Evolutionary conservation across 2,329 filamentous ascomycete genomes (phyloP).

Genomic region (Teratosphaeria viscida): DNA sequence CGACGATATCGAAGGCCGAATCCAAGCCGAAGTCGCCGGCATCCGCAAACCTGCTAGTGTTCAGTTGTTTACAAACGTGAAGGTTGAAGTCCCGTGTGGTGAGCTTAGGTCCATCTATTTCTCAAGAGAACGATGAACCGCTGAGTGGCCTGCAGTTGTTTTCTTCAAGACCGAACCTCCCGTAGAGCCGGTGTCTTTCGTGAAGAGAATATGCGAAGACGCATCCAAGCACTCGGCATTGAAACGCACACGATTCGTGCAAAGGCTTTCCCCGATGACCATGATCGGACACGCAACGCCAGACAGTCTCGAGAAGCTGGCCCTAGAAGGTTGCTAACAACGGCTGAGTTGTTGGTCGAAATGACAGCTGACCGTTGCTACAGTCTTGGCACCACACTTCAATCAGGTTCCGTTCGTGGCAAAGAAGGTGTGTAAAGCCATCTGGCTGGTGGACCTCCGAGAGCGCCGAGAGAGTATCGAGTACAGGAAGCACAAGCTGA

Average conservation of each 20-base stretch:
- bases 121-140: background rate
- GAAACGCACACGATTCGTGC: slow-evolving; percentile 48
- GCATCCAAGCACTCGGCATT: slow-evolving; percentile 38
- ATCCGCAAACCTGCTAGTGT: slow-evolving; percentile 44
- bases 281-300: slow-evolving; percentile 57
- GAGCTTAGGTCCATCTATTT: slow-evolving; percentile 1
- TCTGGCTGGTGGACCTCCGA: background rate
- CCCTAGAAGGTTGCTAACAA: slow-evolving; percentile 28
- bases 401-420: slow-evolving; percentile 38
- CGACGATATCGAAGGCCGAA: slow-evolving; percentile 60
- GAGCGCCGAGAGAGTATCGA: background rate
- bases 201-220: slow-evolving; percentile 48
- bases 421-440: slow-evolving; percentile 39
- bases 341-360: background rate
- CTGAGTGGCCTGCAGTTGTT: slow-evolving; percentile 34
- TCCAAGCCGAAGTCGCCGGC: slow-evolving; percentile 58
- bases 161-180: slow-evolving; percentile 49
- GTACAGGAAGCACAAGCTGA: background rate
- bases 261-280: slow-evolving; percentile 50
- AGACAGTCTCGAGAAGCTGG: slow-evolving; percentile 56
- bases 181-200: slow-evolving; percentile 50
- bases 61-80: slow-evolving; percentile 43
- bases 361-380: background rate
- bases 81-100: slow-evolving; percentile 47
- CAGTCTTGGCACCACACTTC: slow-evolving; percentile 55